Base-by-base conservation (phyloP, 768 basidiomycete species). In the Lactarius tabidus region DNA sequence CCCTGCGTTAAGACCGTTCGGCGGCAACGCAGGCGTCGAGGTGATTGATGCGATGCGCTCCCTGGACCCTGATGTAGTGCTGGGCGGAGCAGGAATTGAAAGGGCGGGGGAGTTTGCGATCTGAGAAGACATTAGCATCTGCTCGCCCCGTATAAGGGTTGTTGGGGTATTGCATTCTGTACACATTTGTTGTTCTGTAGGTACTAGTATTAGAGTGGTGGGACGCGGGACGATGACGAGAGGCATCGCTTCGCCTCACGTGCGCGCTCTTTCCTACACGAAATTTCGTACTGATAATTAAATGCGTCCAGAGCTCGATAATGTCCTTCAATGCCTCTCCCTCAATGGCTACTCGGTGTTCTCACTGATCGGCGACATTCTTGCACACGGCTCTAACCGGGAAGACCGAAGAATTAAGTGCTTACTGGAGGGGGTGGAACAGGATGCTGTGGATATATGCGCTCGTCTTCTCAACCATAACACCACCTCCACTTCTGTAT, bases 31-130 rank as follows among this genome's bases (percentile, higher is more conserved):
- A 18, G 45, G n/a, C 4, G 60, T 58, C 31, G 67, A 68, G 14
- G 64, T 57, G 33, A 68, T 68, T 18, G 67, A 68, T 20, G 67
- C 66, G 67, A 68, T 45, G 67, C 67, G 10, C 64, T 68, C 36
- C 60, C 60, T 15, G 57, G 58, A n/a, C n/a, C n/a, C n/a, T 48
- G 57, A 28, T 20, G 54, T n/a, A 35, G 26, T 31, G 31, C 26
- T 52, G 35, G 52, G 4, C 14, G 31, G 59, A 18, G 33, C 43
- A 48, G 26, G 48, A 36, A 33, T 35, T 28, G 31, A 54, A 31
- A 23, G 55, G 43, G 33, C 43, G 18, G 55, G 56, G 38, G 23
- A 51, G 6, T 7, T 56, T 41, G 12, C 38, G n/a, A 28, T 57
- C 48, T 3, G 67, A 66, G 14, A 12, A 26, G 39, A 36, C 14